A percentile compares a stretch with the other conserved stretches of the same genome.
Evolutionary conservation across 1,139 yeast species (phyloP).

Genomic region (Yamadazyma atmosphaerica): DNA sequence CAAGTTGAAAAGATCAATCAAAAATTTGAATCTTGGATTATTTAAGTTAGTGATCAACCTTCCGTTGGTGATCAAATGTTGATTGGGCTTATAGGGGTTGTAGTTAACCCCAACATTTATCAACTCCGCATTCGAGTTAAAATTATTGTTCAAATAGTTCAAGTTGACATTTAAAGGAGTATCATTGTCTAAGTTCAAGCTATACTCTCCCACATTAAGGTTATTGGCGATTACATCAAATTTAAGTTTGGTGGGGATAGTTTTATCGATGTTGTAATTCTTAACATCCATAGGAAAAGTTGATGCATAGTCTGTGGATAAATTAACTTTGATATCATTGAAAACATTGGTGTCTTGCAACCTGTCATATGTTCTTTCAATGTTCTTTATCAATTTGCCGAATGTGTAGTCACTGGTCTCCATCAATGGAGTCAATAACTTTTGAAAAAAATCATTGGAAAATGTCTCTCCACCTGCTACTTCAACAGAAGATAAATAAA

Average conservation of each 20-base stretch:
- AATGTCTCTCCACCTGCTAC: conserved; percentile 52
- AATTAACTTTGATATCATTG: conserved; percentile 30
- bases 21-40: conserved; percentile 41
- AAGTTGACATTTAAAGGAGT: conserved; percentile 40
- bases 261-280: conserved; percentile 35
- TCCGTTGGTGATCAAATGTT: conserved; percentile 38
- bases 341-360: conserved; percentile 47
- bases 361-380: conserved; percentile 27
- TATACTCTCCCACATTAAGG: conserved; percentile 37
- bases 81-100: conserved; percentile 48
- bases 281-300: conserved; percentile 24
- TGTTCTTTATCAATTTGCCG: conserved; percentile 33
- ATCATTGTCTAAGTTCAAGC: conserved; percentile 39
- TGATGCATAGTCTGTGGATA: conserved; percentile 36
- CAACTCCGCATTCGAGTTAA: conserved; percentile 45
- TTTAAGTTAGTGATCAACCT: conserved; percentile 37
- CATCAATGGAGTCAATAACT: conserved; percentile 46
- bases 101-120: conserved; percentile 44
- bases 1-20: conserved; percentile 34
- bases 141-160: conserved; percentile 44
- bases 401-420: conserved; percentile 47
- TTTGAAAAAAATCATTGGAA: conserved; percentile 45
- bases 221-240: conserved; percentile 36
- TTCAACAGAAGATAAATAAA: conserved; percentile 46
- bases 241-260: conserved; percentile 39